Evolutionary conservation across 2,329 filamentous ascomycete species (phyloP).

Genomic region (Xylariaceae sp.): DNA sequence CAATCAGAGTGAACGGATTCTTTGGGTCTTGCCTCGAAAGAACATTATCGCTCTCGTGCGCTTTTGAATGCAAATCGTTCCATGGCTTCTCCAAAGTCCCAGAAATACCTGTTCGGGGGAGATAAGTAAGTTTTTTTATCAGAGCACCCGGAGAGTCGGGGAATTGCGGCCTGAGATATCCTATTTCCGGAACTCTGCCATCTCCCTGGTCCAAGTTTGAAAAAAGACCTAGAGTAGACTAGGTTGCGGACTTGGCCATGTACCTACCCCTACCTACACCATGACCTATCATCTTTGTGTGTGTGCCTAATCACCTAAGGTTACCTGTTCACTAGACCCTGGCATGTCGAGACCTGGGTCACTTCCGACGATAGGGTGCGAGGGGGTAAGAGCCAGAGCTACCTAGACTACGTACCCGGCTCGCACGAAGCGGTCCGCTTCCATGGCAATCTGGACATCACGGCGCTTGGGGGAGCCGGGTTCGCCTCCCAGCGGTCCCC

Average conservation of each 20-base stretch:
- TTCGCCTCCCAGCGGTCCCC: conserved; percentile 74
- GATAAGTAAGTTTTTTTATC: conserved; percentile 29
- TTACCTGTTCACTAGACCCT: conserved; percentile 50
- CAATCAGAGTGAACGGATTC: not conserved
- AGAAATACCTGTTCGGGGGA: conserved; percentile 36
- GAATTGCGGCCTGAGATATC: too few species aligned
- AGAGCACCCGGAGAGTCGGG: not conserved
- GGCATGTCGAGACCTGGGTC: conserved; percentile 58
- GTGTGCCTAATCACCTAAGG: conserved; percentile 6
- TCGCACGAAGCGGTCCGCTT: conserved; percentile 47
- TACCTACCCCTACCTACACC: too few species aligned
- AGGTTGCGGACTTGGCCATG: too few species aligned
- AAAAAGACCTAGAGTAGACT: too few species aligned
- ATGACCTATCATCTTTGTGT: too few species aligned
- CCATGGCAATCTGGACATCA: conserved; percentile 65
- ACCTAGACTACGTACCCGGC: conserved; percentile 34
- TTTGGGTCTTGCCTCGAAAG: too few species aligned
- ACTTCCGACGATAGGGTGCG: conserved; percentile 72
- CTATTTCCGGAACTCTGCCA: too few species aligned
- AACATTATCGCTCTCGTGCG: too few species aligned
- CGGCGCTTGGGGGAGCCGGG: conserved; percentile 70
- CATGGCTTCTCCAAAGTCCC: conserved; percentile 8
- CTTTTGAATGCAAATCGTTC: too few species aligned
- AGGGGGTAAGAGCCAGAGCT: conserved; percentile 60
- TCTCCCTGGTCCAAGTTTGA: too few species aligned